Evolutionary conservation across 805 yeast species (phyloP).

Genomic region (Pichia eremophila): DNA sequence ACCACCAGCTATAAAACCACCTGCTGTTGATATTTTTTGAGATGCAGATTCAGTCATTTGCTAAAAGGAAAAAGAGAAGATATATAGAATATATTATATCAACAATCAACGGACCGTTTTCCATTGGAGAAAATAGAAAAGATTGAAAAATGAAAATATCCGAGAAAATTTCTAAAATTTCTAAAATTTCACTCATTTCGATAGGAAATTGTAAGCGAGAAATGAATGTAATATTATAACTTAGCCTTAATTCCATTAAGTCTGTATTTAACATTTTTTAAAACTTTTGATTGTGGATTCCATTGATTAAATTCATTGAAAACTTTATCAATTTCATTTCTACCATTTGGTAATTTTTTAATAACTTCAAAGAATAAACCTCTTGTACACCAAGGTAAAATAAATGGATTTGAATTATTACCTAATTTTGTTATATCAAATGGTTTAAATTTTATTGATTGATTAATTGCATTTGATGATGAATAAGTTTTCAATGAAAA

Average conservation of each 20-base stretch:
- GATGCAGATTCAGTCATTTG: constrained; percentile 29
- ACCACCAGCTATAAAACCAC: constrained; percentile 87
- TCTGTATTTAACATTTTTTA: constrained; percentile 72
- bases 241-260: constrained; percentile 28
- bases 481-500: constrained; percentile 64
- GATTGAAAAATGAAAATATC: too few relatives aligned
- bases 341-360: constrained; percentile 30
- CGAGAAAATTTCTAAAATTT: too few relatives aligned
- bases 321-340: constrained; percentile 50
- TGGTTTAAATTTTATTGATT: constrained; percentile 22
- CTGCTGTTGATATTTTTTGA: constrained; percentile 53
- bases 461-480: constrained; percentile 16
- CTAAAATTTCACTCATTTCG: too few relatives aligned
- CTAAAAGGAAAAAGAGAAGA: too few relatives aligned
- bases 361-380: constrained; percentile 58
- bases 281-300: constrained; percentile 76
- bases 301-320: constrained; percentile 70
- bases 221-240: too few relatives aligned
- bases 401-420: constrained; percentile 56
- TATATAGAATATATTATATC: too few relatives aligned
- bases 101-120: too few relatives aligned
- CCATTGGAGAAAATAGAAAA: not conserved
- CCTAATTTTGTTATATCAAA: constrained; percentile 61
- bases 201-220: not conserved
- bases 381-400: constrained; percentile 87